phyloP scores from a whole-genome alignment of 2,329 filamentous ascomycete species.

The Beauveria bassiana region DNA sequence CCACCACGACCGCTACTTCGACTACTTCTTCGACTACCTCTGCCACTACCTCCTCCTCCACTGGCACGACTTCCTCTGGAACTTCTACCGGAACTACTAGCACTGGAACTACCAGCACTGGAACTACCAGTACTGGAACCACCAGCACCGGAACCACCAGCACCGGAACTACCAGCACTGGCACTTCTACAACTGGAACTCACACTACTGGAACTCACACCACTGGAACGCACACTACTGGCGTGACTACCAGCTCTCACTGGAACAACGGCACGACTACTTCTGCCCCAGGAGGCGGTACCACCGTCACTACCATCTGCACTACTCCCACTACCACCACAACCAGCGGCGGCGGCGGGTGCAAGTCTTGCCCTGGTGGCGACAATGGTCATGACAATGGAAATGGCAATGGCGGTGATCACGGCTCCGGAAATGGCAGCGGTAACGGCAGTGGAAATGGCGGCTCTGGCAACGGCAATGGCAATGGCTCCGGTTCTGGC shows the following conservation, averaged over 20 bases:
- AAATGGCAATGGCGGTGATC: background rate
- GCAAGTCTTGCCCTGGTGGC: slow-evolving; percentile 4
- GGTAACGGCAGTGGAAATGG: background rate
- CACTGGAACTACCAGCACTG: background rate
- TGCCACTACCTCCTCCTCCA: background rate
- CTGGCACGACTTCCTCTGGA: background rate
- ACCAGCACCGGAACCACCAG: background rate
- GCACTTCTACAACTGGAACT: background rate
- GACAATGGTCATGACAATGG: background rate
- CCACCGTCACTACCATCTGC: background rate
- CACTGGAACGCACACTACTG: background rate
- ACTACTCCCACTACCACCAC: background rate
- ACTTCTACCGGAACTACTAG: background rate
- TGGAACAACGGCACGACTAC: background rate
- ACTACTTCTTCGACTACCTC: background rate
- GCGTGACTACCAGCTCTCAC: background rate
- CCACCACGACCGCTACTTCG: background rate
- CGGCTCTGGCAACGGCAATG: no score
- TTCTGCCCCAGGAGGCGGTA: background rate
- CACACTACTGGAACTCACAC: background rate
- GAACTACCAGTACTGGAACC: no score
- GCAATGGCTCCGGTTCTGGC: no score
- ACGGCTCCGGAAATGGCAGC: background rate
- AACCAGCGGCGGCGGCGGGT: background rate
- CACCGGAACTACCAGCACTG: background rate